Evolutionary conservation across 2,329 filamentous ascomycete genomes (phyloP).

Genomic region (Phyllosticta paracitricarpa): DNA sequence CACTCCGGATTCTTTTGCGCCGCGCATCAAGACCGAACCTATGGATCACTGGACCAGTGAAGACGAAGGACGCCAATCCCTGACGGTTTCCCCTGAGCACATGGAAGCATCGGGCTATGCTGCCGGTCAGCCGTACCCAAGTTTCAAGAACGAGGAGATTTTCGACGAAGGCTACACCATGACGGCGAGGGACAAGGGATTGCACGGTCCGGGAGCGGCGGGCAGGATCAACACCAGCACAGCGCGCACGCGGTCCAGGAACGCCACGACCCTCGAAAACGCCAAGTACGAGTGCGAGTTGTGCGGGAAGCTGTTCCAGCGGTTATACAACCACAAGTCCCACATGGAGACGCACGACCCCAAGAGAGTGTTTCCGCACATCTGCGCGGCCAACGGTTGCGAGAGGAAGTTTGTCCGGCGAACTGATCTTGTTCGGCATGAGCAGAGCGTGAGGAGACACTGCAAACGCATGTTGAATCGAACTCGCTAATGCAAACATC

Average conservation of each 20-base stretch:
- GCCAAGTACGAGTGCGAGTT: constrained; percentile 63
- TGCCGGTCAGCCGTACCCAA: background rate
- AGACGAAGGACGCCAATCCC: constrained; percentile 14
- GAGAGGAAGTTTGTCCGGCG: constrained; percentile 70
- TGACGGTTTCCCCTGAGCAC: constrained; percentile 25
- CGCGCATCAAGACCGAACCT: constrained; percentile 21
- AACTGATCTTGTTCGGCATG: constrained; percentile 59
- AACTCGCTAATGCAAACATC: constrained; percentile 5
- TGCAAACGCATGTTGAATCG: background rate
- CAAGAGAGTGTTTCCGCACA: constrained; percentile 58
- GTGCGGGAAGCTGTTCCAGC: constrained; percentile 70
- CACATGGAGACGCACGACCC: constrained; percentile 80
- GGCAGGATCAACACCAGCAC: constrained; percentile 5
- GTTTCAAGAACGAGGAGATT: background rate
- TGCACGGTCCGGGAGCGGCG: background rate
- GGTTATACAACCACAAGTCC: constrained; percentile 78
- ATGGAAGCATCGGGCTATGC: constrained; percentile 14
- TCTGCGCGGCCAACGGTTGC: constrained; percentile 56
- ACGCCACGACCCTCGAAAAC: constrained; percentile 51
- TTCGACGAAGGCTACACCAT: background rate
- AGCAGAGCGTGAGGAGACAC: constrained; percentile 39
- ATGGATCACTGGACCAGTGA: constrained; percentile 20
- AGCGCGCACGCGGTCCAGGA: constrained; percentile 10
- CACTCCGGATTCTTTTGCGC: constrained; percentile 19
- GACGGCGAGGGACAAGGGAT: background rate